Evolutionary conservation across 1,284 basidiomycete genomes (phyloP).

Genomic region (Rhizoctonia solani): DNA sequence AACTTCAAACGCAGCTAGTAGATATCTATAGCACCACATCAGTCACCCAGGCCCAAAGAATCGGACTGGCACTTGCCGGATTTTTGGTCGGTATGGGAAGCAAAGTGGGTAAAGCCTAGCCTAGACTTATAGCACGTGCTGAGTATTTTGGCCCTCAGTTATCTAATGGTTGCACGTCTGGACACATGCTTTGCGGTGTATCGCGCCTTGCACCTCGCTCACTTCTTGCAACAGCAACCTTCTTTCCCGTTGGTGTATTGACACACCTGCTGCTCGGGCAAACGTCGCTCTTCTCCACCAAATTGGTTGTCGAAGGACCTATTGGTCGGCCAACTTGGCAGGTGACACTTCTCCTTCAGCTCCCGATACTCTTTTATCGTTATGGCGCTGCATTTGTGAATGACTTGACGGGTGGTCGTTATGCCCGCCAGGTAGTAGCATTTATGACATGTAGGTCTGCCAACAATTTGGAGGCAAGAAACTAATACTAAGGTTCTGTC

Average conservation of each 20-base stretch:
- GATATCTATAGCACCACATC: conserved; percentile 4
- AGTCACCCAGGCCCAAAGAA: not conserved
- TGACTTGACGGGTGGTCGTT: not conserved
- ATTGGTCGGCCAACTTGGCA: not conserved
- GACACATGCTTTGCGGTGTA: conserved; percentile 26
- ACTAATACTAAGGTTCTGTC: not conserved
- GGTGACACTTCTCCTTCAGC: not conserved
- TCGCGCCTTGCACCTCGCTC: conserved; percentile 23
- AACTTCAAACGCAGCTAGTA: not conserved
- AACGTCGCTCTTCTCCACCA: not conserved
- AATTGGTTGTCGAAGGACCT: not conserved
- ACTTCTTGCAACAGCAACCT: not conserved
- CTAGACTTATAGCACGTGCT: not conserved
- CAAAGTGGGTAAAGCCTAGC: not conserved
- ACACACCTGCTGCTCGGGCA: not conserved
- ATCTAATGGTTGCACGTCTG: conserved; percentile 28
- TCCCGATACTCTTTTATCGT: conserved; percentile 1
- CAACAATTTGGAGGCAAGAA: not conserved
- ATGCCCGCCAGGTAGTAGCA: conserved; percentile 9
- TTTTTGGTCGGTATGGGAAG: conserved; percentile 15
- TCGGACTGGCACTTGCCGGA: conserved; percentile 1
- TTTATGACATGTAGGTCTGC: conserved; percentile 11
- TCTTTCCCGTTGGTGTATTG: not conserved
- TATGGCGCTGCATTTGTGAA: conserved; percentile 19
- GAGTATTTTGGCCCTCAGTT: not conserved